phyloP scores from a whole-genome alignment of 2,329 filamentous ascomycete species.

The Trichophyton mentagrophytes region DNA sequence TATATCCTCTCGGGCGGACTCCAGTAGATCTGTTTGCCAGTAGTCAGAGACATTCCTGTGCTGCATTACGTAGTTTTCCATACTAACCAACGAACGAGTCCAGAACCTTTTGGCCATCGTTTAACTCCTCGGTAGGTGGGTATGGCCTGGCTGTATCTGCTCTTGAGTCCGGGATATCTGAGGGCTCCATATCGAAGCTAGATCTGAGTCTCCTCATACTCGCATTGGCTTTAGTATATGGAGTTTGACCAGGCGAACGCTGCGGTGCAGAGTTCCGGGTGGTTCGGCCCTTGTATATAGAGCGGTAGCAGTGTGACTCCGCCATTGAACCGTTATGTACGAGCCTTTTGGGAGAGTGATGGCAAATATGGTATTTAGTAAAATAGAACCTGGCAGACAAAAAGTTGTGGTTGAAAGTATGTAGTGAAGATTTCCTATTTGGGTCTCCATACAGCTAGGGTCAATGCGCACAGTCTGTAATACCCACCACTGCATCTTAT shows the following conservation, averaged over 20 bases:
- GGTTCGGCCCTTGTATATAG: neutral
- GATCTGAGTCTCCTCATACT: neutral
- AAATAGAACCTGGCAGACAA: neutral
- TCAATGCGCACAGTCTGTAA: neutral
- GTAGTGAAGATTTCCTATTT: conserved; percentile 2
- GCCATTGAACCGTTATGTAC: neutral
- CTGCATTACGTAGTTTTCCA: neutral
- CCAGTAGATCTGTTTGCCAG: conserved; percentile 9
- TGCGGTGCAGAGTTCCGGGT: no score
- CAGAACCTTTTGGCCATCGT: neutral
- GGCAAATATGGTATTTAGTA: neutral
- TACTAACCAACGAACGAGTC: neutral
- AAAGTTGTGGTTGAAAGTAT: neutral
- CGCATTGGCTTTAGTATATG: neutral
- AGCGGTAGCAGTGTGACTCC: neutral
- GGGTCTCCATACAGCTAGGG: neutral
- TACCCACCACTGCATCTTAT: no score
- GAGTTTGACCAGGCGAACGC: neutral
- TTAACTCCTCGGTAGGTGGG: neutral
- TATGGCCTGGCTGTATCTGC: neutral
- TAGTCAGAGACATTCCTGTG: neutral
- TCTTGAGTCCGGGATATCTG: neutral
- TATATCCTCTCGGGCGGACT: conserved; percentile 9
- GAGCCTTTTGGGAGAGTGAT: neutral
- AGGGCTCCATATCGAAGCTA: neutral